These are phyloP conservation scores for Paramyrothecium roridum DNA, from an alignment of 2,329 filamentous ascomycete genomes.

Conservation along the genomic window DNA sequence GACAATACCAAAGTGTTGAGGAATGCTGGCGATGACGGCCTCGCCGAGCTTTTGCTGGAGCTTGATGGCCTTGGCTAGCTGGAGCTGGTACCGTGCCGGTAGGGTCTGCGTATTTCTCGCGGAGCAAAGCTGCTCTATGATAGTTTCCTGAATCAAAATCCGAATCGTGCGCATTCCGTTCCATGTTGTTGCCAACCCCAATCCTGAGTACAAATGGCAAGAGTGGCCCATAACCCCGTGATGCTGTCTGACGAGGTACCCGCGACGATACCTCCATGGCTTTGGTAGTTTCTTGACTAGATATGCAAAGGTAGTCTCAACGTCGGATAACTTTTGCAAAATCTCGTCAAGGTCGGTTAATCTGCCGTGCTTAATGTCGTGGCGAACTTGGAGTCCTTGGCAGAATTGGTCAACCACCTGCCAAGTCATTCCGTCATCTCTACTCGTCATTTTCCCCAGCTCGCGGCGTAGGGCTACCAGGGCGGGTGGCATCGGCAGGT, in stretches of 20 bases:
- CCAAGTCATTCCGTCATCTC: conserved; percentile 34
- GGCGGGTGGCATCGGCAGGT: conserved; percentile 43
- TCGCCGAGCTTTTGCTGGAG: conserved; percentile 36
- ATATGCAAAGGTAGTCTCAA: conserved; percentile 40
- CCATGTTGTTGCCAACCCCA: conserved; percentile 44
- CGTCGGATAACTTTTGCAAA: conserved; percentile 30
- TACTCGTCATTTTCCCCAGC: conserved; percentile 30
- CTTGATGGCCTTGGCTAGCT: conserved; percentile 31
- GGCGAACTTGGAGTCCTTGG: conserved; percentile 41
- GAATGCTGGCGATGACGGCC: conserved; percentile 42
- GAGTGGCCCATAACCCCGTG: conserved; percentile 35
- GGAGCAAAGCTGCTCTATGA: conserved; percentile 34
- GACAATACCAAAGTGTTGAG: conserved; percentile 48
- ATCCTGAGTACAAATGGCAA: conserved; percentile 44
- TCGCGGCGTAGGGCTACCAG: conserved; percentile 44
- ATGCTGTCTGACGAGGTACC: conserved; percentile 34
- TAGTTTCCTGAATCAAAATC: conserved; percentile 45
- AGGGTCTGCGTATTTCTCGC: conserved; percentile 10
- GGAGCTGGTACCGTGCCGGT: conserved; percentile 27
- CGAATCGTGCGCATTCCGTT: conserved; percentile 43
- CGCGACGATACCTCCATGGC: conserved; percentile 38
- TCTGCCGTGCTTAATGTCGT: conserved; percentile 38
- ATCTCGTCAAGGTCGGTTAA: conserved; percentile 32
- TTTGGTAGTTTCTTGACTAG: conserved; percentile 34
- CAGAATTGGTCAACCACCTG: conserved; percentile 41